Evolutionary conservation across 2,329 filamentous ascomycete species (phyloP).

Genomic region (Emmonsia crescens): DNA sequence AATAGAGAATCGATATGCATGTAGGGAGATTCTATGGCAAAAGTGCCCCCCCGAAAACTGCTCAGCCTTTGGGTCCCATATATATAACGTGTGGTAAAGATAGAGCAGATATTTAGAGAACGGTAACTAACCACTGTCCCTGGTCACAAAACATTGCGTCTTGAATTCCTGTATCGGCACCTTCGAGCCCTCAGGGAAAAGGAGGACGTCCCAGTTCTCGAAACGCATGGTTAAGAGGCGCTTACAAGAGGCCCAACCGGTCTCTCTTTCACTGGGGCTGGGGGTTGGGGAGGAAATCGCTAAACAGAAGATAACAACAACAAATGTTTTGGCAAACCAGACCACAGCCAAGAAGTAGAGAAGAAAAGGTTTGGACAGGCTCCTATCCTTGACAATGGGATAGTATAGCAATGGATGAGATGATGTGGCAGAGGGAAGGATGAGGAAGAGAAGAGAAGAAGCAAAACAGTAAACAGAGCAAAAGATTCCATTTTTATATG

Average conservation of each 20-base stretch:
- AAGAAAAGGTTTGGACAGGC: neutral
- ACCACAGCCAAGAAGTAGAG: neutral
- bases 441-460: neutral
- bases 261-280: neutral
- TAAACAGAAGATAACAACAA: neutral
- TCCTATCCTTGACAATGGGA: neutral
- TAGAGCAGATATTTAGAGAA: conserved; percentile 18
- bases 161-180: conserved; percentile 73
- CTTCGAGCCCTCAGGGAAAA: conserved; percentile 60
- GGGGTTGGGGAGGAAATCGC: neutral
- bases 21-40: conserved; percentile 41
- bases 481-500: neutral
- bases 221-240: conserved; percentile 54
- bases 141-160: conserved; percentile 60
- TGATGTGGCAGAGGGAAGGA: neutral
- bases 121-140: conserved; percentile 32
- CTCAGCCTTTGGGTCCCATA: conserved; percentile 1
- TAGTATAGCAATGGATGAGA: neutral
- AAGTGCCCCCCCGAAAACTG: neutral
- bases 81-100: conserved; percentile 11
- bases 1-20: conserved; percentile 36
- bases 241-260: too few relatives aligned
- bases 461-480: neutral
- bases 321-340: neutral
- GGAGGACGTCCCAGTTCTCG: conserved; percentile 74